Percentiles rank a stretch among this genome's conserved stretches.
Evolutionary conservation across 345 rosid species (phyloP).

Genomic region (Sonneratia alba): DNA sequence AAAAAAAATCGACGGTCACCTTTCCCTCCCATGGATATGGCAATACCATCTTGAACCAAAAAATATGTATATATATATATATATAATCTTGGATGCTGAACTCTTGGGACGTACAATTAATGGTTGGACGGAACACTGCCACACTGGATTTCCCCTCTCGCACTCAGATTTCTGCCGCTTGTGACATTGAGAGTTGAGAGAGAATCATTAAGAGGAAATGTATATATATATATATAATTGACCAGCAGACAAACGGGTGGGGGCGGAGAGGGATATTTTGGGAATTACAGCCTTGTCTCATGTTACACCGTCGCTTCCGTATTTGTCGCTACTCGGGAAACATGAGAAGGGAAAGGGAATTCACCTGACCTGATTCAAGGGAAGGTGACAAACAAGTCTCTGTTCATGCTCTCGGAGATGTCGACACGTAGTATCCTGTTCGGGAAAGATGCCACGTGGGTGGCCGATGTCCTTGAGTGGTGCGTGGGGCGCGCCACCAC

Average conservation of each 20-base stretch:
- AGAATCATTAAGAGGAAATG: too few species aligned
- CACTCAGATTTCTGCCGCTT: too few species aligned
- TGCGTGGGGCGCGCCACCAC: not conserved
- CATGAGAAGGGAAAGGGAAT: not conserved
- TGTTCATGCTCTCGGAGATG: not conserved
- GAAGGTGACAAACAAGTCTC: not conserved
- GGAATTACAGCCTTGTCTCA: not conserved
- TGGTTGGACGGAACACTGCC: too few species aligned
- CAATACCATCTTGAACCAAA: too few species aligned
- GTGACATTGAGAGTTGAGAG: too few species aligned
- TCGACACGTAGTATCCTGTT: not conserved
- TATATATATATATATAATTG: too few species aligned
- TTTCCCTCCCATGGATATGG: too few species aligned
- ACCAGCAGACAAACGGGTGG: not conserved
- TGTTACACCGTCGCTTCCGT: not conserved
- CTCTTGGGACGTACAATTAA: too few species aligned
- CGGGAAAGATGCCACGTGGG: not conserved
- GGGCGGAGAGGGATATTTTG: constrained; percentile 1
- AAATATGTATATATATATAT: too few species aligned
- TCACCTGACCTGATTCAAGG: constrained; percentile 5
- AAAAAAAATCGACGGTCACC: too few species aligned
- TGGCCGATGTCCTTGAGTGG: not conserved
- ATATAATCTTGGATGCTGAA: too few species aligned
- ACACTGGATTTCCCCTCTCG: too few species aligned
- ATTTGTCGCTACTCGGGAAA: constrained; percentile 8